Base-by-base conservation (phyloP, 768 basidiomycete genomes). In the Suillus paluster region DNA sequence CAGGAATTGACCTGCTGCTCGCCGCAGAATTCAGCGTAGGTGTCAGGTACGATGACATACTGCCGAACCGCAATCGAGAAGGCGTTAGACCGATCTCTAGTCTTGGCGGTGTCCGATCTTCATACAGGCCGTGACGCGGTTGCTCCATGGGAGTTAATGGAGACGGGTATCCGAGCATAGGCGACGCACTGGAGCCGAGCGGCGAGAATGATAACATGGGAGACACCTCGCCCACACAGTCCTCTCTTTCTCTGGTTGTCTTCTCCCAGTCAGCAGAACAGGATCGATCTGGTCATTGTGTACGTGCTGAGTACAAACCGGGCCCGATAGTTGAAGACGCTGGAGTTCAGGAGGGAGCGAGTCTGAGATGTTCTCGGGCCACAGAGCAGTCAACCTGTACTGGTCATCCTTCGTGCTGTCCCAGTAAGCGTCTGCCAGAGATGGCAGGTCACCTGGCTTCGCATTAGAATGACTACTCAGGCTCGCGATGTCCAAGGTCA, bases 221-320 rank as follows among this genome's bases (percentile, higher is more conserved):
- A 54, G 23, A 39, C 6, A 19, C 6, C 15, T 25, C 23, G 17
- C 17, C 23, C 36, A 39, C 39, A 10, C n/a, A 55, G 17, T 19
- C 34, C 21, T 53, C 34, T 36, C 21, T 38, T 39, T 55, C 23
- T 11, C 17, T 19, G 2, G 0, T 25, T 19, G 65, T 53, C 21
- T 73, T 63, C 42, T 48, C 27, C 64, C 59, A 23, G 65, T 60
- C 46, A 76, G 66, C 36, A 76, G 17, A 14, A 52, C 34, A 33
- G 73, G 75, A 21, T 74, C 75, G 44, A 74, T 75, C 50, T 70
- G 70, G 33, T 70, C 49, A 11, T 58, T 50, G 15, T 58, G 27
- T 12, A 25, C 56, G 34, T 1, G 57, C 25, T 34, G 15, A 0
- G 30, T 23, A 42, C 7, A 25, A 38, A 64, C n/a, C 23, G 70